These are phyloP conservation scores for Crotalaria pallida DNA, from an alignment of 306 rosid species.

Conservation along the genomic window DNA sequence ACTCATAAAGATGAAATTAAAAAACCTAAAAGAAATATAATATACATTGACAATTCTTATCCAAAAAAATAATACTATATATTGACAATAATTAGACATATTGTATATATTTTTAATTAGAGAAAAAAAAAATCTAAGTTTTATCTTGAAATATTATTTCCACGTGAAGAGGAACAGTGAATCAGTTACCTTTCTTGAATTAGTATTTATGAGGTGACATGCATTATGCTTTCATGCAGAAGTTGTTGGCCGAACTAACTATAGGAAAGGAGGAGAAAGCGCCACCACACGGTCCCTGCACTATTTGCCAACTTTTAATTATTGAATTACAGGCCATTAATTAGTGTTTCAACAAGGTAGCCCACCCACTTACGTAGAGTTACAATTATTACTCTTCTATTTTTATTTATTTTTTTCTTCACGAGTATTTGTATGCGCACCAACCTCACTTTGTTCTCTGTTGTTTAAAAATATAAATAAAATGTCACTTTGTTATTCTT, in stretches of 20 bases:
- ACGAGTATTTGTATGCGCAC: neutral
- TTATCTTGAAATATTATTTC: too few species aligned
- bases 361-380: neutral
- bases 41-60: too few species aligned
- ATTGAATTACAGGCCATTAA: neutral
- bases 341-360: neutral
- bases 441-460: neutral
- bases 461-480: too few species aligned
- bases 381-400: neutral
- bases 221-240: neutral
- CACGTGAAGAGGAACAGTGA: neutral
- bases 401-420: neutral
- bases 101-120: too few species aligned
- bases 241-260: neutral
- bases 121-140: too few species aligned
- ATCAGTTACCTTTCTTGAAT: neutral
- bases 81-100: too few species aligned
- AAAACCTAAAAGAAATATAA: too few species aligned
- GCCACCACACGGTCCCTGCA: neutral
- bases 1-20: too few species aligned
- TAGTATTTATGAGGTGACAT: neutral
- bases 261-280: neutral
- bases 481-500: too few species aligned
- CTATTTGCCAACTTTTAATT: neutral
- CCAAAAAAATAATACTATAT: too few species aligned